Evolutionary conservation across 2,329 filamentous ascomycete genomes (phyloP).

Genomic region (Chaetomiaceae sp.): DNA sequence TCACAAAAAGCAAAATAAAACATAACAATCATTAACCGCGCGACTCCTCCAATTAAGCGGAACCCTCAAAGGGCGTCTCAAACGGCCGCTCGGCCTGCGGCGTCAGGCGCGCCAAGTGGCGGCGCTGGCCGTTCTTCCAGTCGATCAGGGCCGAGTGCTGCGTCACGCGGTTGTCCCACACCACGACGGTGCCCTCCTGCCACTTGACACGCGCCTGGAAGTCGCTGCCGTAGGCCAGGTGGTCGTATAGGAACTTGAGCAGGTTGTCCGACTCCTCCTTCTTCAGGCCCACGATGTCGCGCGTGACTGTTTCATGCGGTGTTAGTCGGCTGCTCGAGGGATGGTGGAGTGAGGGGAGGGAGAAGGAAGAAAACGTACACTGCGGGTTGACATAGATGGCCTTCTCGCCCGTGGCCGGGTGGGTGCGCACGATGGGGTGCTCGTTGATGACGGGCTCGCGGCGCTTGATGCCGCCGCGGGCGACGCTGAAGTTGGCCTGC

Average conservation of each 20-base stretch:
- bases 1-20: background rate
- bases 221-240: constrained; percentile 66
- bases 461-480: constrained; percentile 63
- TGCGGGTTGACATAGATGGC: constrained; percentile 78
- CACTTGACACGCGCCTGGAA: constrained; percentile 73
- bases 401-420: constrained; percentile 79
- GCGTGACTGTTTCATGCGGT: constrained; percentile 55
- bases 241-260: constrained; percentile 72
- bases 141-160: constrained; percentile 75
- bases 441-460: constrained; percentile 69
- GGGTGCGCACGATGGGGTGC: constrained; percentile 76
- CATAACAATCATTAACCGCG: background rate
- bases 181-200: constrained; percentile 73
- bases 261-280: constrained; percentile 79
- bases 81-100: constrained; percentile 75
- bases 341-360: background rate
- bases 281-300: constrained; percentile 75
- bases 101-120: constrained; percentile 77
- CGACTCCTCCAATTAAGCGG: background rate
- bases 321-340: constrained; percentile 1
- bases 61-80: constrained; percentile 57
- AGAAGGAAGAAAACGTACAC: constrained; percentile 47
- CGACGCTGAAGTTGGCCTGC: constrained; percentile 67
- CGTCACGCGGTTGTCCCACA: constrained; percentile 82
- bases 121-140: constrained; percentile 72